Conservation (phyloP, 306 rosid species). For the Pyrus pyrifolia region DNA sequence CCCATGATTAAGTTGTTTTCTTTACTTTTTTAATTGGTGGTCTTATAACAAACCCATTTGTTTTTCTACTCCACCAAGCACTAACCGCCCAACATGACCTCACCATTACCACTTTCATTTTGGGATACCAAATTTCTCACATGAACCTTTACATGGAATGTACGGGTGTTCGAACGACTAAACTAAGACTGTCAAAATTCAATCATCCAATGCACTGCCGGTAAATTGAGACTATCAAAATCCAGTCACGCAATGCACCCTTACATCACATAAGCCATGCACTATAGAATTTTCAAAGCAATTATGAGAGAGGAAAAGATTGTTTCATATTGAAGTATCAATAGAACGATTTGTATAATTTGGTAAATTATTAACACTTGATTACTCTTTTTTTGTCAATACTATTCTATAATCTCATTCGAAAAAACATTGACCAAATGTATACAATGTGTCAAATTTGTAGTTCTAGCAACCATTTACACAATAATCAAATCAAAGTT, state of each 20-base stretch:
- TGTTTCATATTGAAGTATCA: background rate
- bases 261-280: background rate
- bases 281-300: background rate
- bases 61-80: background rate
- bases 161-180: too few relatives aligned
- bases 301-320: too few relatives aligned
- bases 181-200: too few relatives aligned
- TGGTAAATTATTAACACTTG: background rate
- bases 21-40: background rate
- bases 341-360: background rate
- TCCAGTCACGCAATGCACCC: background rate
- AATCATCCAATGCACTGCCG: too few relatives aligned
- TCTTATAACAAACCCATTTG: background rate
- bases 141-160: background rate
- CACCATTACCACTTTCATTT: background rate
- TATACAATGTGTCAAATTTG: too few relatives aligned
- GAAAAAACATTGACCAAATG: too few relatives aligned
- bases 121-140: background rate
- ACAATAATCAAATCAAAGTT: too few relatives aligned
- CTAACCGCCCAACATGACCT: background rate
- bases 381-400: background rate
- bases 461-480: too few relatives aligned
- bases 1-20: background rate
- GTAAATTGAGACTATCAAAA: background rate
- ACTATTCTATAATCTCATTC: too few relatives aligned